phyloP scores from a whole-genome alignment of 805 yeast genomes.

The Torulaspora microellipsoides region DNA sequence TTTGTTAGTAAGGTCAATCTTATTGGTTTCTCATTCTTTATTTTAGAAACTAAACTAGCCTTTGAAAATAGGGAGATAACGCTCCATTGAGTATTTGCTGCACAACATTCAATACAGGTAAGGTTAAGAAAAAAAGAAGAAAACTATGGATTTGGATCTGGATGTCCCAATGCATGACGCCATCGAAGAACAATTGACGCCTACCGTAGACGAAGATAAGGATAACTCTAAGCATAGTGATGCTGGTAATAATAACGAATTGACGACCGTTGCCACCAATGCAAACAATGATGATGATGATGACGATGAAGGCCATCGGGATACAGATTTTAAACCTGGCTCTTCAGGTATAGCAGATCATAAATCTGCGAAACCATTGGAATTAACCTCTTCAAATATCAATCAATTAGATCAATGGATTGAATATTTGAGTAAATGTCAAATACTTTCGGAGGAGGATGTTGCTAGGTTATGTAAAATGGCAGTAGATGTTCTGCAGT shows the following conservation, averaged over 20 bases:
- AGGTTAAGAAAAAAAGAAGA: background rate
- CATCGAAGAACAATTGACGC: conserved; percentile 36
- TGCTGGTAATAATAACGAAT: conserved; percentile 7
- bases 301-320: conserved; percentile 14
- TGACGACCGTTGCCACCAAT: conserved; percentile 19
- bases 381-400: conserved; percentile 42
- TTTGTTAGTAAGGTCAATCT: no score
- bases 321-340: conserved; percentile 30
- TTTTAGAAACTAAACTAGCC: no score
- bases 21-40: no score
- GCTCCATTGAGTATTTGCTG: no score
- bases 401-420: conserved; percentile 85
- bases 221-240: conserved; percentile 6
- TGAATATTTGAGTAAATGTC: conserved; percentile 70
- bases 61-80: no score
- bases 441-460: conserved; percentile 74
- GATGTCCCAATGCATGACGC: conserved; percentile 87
- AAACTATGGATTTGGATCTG: conserved; percentile 64
- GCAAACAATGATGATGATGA: conserved; percentile 28
- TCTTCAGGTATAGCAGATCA: conserved; percentile 38
- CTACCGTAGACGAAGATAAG: conserved; percentile 32
- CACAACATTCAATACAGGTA: background rate
- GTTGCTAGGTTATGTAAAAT: conserved; percentile 76
- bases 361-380: conserved; percentile 38
- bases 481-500: conserved; percentile 88